A percentile compares a stretch with the other conserved stretches of the same genome.
Evolutionary conservation across 73 alveolate genomes (phyloP).

Genomic region (Paraurostyla sp.): DNA sequence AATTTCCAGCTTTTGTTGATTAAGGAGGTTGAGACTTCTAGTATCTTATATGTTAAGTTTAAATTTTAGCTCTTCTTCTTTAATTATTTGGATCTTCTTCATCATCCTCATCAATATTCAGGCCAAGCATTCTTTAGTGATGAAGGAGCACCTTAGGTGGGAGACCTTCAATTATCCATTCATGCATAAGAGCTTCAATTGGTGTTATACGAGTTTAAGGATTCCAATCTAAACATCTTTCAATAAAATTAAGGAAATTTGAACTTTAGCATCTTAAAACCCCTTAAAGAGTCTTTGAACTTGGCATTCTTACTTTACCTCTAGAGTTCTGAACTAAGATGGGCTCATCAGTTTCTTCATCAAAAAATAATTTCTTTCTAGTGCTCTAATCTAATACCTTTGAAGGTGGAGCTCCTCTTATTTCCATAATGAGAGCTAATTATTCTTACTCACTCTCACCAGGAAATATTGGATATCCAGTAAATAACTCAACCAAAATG

Average conservation of each 20-base stretch:
- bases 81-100: neutral
- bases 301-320: slow-evolving; percentile 70
- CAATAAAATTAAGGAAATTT: slow-evolving; percentile 78
- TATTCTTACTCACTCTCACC: slow-evolving; percentile 85
- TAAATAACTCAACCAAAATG: slow-evolving; percentile 81
- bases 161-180: slow-evolving; percentile 80
- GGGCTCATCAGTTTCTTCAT: slow-evolving; percentile 57
- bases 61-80: too few relatives aligned
- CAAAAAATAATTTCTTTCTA: slow-evolving; percentile 65
- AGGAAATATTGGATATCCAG: slow-evolving; percentile 85
- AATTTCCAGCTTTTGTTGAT: slow-evolving; percentile 13
- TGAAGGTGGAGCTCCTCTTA: slow-evolving; percentile 85
- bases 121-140: slow-evolving; percentile 66
- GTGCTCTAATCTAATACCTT: slow-evolving; percentile 70
- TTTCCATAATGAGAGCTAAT: slow-evolving; percentile 69
- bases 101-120: slow-evolving; percentile 1
- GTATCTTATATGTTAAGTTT: slow-evolving; percentile 9
- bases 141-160: slow-evolving; percentile 74
- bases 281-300: slow-evolving; percentile 10
- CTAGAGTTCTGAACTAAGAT: slow-evolving; percentile 41
- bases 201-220: slow-evolving; percentile 92
- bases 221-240: slow-evolving; percentile 89
- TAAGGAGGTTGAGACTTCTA: slow-evolving; percentile 5
- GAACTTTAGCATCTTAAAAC: neutral
- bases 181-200: slow-evolving; percentile 90